A percentile compares a stretch with the other conserved stretches of the same genome.
Conservation (phyloP, 495 filamentous ascomycete species). For the Trichoderma virens region DNA sequence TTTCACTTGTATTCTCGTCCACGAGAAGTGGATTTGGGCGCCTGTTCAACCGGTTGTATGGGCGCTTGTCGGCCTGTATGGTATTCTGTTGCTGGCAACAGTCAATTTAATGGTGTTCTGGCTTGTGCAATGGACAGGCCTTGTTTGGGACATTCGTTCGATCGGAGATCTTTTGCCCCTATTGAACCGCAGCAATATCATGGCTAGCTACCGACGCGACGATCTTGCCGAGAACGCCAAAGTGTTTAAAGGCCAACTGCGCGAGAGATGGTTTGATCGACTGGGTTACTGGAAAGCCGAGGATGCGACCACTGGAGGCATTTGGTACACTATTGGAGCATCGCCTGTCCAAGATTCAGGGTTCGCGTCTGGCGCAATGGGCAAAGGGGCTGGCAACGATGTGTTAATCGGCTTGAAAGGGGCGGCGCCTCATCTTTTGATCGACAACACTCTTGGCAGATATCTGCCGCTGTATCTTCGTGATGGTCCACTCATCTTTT, state of each 20-base stretch:
- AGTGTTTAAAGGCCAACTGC: slow-evolving; percentile 39
- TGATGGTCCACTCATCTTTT: slow-evolving; percentile 52
- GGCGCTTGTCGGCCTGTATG: slow-evolving; percentile 67
- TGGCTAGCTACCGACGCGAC: slow-evolving; percentile 52
- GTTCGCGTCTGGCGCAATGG: slow-evolving; percentile 17
- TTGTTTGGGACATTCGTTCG: slow-evolving; percentile 79
- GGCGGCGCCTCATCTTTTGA: slow-evolving; percentile 34
- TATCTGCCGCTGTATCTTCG: slow-evolving; percentile 76
- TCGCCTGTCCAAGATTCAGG: slow-evolving; percentile 2
- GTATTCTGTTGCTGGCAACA: slow-evolving; percentile 53
- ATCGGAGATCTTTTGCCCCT: slow-evolving; percentile 70
- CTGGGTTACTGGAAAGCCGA: slow-evolving; percentile 77
- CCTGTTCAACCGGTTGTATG: slow-evolving; percentile 69
- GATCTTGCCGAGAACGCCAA: slow-evolving; percentile 40
- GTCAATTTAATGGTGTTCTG: slow-evolving; percentile 41
- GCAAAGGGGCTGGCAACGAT: slow-evolving; percentile 38
- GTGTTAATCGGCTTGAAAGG: slow-evolving; percentile 17
- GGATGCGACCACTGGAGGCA: slow-evolving; percentile 23
- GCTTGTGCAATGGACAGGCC: slow-evolving; percentile 52
- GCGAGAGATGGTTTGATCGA: slow-evolving; percentile 46
- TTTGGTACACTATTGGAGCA: slow-evolving; percentile 38
- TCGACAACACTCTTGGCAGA: slow-evolving; percentile 44
- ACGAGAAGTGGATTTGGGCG: slow-evolving; percentile 65
- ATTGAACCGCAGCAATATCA: slow-evolving; percentile 69
- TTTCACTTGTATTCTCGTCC: slow-evolving; percentile 36